Conservation (phyloP, 1,284 basidiomycete species). For the Trichosporon faecale region DNA sequence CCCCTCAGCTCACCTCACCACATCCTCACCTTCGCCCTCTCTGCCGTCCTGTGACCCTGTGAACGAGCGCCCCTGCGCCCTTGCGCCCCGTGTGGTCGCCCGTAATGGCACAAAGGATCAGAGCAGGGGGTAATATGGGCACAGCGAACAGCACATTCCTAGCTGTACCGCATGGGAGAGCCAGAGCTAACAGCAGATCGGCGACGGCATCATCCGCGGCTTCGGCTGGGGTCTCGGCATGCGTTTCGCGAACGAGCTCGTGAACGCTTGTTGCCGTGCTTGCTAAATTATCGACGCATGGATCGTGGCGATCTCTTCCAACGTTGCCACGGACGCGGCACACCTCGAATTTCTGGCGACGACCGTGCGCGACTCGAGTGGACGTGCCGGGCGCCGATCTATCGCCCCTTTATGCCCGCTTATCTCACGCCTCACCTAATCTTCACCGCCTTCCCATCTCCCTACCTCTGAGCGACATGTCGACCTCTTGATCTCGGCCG, state of each 20-base stretch:
- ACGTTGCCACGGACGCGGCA: background rate
- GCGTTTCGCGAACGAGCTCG: conserved; percentile 16
- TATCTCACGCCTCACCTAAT: background rate
- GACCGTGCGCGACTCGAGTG: no score
- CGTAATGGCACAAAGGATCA: no score
- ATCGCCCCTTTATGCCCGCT: background rate
- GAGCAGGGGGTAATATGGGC: no score
- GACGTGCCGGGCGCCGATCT: background rate
- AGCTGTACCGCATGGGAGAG: no score
- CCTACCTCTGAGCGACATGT: no score
- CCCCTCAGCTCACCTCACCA: no score
- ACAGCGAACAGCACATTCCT: no score
- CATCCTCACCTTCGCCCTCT: no score
- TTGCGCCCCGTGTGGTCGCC: no score
- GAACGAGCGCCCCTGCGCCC: no score
- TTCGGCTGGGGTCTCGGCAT: conserved; percentile 19
- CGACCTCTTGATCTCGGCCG: no score
- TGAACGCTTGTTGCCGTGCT: conserved; percentile 11
- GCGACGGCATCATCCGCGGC: conserved; percentile 14
- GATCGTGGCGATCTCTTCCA: background rate
- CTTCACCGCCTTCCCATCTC: background rate
- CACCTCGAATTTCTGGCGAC: background rate
- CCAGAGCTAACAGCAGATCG: conserved; percentile 4
- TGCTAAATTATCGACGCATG: background rate
- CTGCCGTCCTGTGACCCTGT: no score